phyloP scores from a whole-genome alignment of 78 protist species.

The Dictyostelium purpureum region DNA sequence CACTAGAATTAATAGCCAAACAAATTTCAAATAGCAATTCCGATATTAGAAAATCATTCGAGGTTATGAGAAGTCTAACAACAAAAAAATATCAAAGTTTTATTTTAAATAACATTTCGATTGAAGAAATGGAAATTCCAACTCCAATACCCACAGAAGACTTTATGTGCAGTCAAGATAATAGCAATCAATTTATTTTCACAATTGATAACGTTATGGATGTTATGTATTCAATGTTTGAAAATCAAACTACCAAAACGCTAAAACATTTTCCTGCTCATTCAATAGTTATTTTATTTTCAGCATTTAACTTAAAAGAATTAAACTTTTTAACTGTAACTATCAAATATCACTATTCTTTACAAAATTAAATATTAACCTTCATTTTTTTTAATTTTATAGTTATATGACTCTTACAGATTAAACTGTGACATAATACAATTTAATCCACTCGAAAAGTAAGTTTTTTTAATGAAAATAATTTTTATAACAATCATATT shows the following conservation, averaged over 20 bases:
- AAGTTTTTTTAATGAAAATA: not conserved
- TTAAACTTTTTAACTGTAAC: too few relatives aligned
- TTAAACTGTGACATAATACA: not conserved
- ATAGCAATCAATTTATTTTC: not conserved
- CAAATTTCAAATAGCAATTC: not conserved
- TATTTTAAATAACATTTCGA: too few relatives aligned
- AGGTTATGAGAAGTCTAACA: conserved; percentile 1
- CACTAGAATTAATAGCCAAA: not conserved
- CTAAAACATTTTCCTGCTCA: conserved; percentile 27
- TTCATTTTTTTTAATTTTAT: not conserved
- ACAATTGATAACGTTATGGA: conserved; percentile 28
- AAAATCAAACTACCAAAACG: not conserved
- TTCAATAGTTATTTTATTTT: conserved; percentile 1
- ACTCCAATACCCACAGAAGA: too few relatives aligned
- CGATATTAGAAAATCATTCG: conserved; percentile 62
- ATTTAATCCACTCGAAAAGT: conserved; percentile 24
- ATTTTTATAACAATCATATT: not conserved
- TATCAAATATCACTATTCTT: too few relatives aligned
- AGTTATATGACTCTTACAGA: conserved; percentile 22
- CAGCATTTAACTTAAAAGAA: not conserved
- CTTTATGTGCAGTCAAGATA: too few relatives aligned
- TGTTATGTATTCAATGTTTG: conserved; percentile 1
- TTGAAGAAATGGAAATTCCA: too few relatives aligned
- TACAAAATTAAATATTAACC: too few relatives aligned
- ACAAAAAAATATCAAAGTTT: too few relatives aligned